These are phyloP conservation scores for Lagerstroemia fauriei DNA, from an alignment of 441 rosid species.

Conservation along the genomic window DNA sequence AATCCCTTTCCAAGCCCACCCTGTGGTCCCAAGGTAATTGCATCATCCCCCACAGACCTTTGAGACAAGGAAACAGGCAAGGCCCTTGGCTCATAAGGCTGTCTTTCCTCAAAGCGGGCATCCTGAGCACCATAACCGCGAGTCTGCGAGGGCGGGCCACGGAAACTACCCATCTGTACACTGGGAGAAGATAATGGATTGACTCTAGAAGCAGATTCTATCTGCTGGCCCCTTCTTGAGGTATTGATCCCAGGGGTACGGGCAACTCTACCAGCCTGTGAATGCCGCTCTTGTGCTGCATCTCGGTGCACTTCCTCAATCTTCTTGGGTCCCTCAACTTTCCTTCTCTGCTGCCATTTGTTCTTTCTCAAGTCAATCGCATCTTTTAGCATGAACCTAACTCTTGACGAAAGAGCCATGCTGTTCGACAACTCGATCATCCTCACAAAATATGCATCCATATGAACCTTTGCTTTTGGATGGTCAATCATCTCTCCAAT, in stretches of 20 bases:
- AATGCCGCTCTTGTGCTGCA: slow-evolving; percentile 94
- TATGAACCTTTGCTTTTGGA: slow-evolving; percentile 57
- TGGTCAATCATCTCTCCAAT: slow-evolving; percentile 91
- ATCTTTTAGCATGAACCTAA: slow-evolving; percentile 91
- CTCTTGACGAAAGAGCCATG: slow-evolving; percentile 71
- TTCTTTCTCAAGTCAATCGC: slow-evolving; percentile 79
- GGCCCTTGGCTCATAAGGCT: slow-evolving; percentile 63
- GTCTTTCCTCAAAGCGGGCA: slow-evolving; percentile 74
- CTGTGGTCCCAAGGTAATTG: slow-evolving; percentile 90
- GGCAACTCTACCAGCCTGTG: slow-evolving; percentile 67
- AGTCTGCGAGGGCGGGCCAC: slow-evolving; percentile 57
- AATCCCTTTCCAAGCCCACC: slow-evolving; percentile 96
- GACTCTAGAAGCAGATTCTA: slow-evolving; percentile 79
- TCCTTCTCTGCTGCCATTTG: slow-evolving; percentile 96
- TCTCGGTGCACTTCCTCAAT: slow-evolving; percentile 97
- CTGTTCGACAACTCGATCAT: slow-evolving; percentile 66
- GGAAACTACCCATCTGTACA: slow-evolving; percentile 71
- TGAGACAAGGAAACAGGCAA: slow-evolving; percentile 77
- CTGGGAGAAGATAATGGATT: slow-evolving; percentile 64
- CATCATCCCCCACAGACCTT: slow-evolving; percentile 66
- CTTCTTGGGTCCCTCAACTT: slow-evolving; percentile 97
- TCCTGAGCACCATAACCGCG: slow-evolving; percentile 76
- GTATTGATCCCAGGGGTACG: slow-evolving; percentile 63
- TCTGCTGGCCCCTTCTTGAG: slow-evolving; percentile 51
- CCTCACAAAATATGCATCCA: slow-evolving; percentile 78